These are phyloP conservation scores for Boletus fagicola DNA, from an alignment of 768 basidiomycete species.

Conservation along the genomic window DNA sequence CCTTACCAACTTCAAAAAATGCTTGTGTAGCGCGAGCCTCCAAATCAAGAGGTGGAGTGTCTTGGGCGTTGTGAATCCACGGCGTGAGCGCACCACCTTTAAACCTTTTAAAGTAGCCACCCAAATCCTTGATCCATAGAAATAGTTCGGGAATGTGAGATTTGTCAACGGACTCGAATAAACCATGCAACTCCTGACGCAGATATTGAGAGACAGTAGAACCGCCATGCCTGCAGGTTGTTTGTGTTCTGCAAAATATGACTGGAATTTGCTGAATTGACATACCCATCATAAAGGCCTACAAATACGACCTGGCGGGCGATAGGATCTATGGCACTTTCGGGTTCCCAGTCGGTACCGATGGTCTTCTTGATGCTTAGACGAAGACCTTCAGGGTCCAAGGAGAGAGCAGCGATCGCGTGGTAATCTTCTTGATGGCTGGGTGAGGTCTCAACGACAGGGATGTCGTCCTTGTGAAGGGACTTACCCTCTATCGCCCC, in stretches of 20 bases:
- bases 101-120: conserved; percentile 91
- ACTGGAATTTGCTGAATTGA: not conserved
- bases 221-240: conserved; percentile 78
- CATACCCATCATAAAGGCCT: conserved; percentile 90
- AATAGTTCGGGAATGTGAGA: conserved; percentile 71
- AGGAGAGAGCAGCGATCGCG: conserved; percentile 68
- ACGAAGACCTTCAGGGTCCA: conserved; percentile 73
- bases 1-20: conserved; percentile 71
- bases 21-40: conserved; percentile 84
- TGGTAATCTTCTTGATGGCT: conserved; percentile 93
- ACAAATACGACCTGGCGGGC: conserved; percentile 79
- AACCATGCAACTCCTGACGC: conserved; percentile 78
- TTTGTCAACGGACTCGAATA: conserved; percentile 79
- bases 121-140: conserved; percentile 72
- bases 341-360: conserved; percentile 72
- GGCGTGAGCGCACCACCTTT: conserved; percentile 73
- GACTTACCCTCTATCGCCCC: conserved; percentile 69
- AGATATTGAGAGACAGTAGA: conserved; percentile 86
- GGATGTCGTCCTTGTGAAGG: not conserved
- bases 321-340: conserved; percentile 48
- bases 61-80: conserved; percentile 46
- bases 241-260: conserved; percentile 2
- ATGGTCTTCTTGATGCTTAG: conserved; percentile 59
- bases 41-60: conserved; percentile 54
- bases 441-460: conserved; percentile 11